Evolutionary conservation across 257 asterid genomes (phyloP), one percentile per base, ranked within the genome.

Genomic region (Oldenlandia corymbosa): DNA sequence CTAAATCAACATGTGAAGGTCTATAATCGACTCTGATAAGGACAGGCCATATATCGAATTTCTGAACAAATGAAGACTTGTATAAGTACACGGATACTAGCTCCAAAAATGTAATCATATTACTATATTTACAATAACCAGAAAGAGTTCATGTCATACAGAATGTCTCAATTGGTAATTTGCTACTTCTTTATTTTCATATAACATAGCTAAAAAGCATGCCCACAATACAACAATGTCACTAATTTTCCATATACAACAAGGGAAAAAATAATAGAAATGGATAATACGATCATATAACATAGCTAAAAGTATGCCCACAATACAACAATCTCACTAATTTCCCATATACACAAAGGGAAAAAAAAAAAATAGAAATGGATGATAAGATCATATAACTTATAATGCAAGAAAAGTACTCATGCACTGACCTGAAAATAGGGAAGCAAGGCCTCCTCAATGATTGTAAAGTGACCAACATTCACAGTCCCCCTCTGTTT

Each of bases 1-100:
- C 85, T 68, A 93, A 82, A 87, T 93, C 97, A 69, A 93, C 88
- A 62, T 69, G 96, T 72, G 82, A 78, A 68, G 99, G 99, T 68
- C 80, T 80, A 80, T 93, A 93, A 68, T 93, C 97, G 68, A 93
- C 97, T 65, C 94, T 94, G 65, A 93, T 76, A 64, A 84, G 81
- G 73, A 87, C 64, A 52, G 99, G 96, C 73, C 81, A 70, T 55
- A 93, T 80, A 69, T 93, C 99, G 76, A 93, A 87, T 84, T 90
- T 90, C 99, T 93, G 96, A 70, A 58, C 78, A 75, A 81, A 43
- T 23, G 62, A 58, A 51, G 73, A 56, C 52, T 61, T 60, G 56
- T 47, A 70, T 61, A 28, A 34, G 16, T 50, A 5, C 49, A 52
- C 7, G 59, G 28, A 58, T 42, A 57, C 51, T 69, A 59, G 61